Conservation (phyloP, 805 yeast species). For the Helenozyma baotianmanensis region DNA sequence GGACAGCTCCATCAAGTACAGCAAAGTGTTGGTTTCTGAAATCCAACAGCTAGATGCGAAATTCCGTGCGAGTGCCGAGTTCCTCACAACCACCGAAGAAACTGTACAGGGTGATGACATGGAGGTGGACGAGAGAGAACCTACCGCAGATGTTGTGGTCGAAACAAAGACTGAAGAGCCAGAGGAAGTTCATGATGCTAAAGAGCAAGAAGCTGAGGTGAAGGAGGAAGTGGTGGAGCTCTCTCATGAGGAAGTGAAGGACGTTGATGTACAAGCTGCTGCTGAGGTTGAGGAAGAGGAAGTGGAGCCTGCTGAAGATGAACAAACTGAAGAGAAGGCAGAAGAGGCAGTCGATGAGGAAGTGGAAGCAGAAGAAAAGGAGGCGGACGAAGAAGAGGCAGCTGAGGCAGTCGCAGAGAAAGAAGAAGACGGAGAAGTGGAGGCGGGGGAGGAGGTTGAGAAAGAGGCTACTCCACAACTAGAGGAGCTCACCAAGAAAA, state of each 20-base stretch:
- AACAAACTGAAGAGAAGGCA: slow-evolving; percentile 7
- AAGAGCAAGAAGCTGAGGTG: background rate
- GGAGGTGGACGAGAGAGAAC: background rate
- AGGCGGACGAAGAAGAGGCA: slow-evolving; percentile 8
- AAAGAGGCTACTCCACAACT: too few relatives aligned
- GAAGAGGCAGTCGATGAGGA: slow-evolving; percentile 1
- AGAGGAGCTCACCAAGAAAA: too few relatives aligned
- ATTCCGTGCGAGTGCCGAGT: too few relatives aligned
- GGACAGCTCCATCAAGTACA: slow-evolving; percentile 9
- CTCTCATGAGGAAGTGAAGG: too few relatives aligned
- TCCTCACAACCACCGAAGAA: background rate
- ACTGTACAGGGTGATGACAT: background rate
- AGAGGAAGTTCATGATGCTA: background rate
- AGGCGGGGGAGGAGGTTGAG: slow-evolving; percentile 1
- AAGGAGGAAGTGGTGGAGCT: slow-evolving; percentile 3
- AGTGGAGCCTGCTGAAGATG: slow-evolving; percentile 7
- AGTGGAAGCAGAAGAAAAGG: slow-evolving; percentile 5
- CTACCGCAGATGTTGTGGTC: too few relatives aligned
- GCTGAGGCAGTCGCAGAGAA: slow-evolving; percentile 3
- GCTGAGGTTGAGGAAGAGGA: slow-evolving; percentile 2
- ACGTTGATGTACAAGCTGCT: too few relatives aligned
- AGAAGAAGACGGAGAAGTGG: background rate
- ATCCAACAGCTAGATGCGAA: slow-evolving; percentile 6
- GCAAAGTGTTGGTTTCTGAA: slow-evolving; percentile 5
- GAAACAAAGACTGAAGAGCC: background rate